Evolutionary conservation across 208 protist species (phyloP).

Genomic region (Trypanosoma vivax): DNA sequence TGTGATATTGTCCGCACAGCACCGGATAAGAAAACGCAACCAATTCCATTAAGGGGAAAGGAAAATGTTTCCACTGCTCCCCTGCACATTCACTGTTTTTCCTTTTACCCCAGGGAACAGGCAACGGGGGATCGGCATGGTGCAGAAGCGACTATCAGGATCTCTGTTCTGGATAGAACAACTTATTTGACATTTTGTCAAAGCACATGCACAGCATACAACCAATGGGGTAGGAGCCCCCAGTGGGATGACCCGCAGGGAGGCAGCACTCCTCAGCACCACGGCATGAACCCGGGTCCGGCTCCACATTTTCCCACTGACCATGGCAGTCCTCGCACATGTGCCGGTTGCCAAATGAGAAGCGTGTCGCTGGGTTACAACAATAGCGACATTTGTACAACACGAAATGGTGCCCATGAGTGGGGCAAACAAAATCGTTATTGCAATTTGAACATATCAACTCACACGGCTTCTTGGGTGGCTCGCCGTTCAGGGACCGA

Average conservation of each 20-base stretch:
- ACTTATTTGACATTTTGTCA: neutral
- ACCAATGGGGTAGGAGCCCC: constrained; percentile 23
- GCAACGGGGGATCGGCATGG: no score
- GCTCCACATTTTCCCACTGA: constrained; percentile 61
- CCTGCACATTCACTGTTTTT: no score
- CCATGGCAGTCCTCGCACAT: constrained; percentile 66
- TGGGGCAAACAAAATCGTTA: constrained; percentile 34
- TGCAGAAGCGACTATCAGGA: no score
- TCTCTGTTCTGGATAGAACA: constrained; percentile 1
- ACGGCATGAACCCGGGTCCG: constrained; percentile 43
- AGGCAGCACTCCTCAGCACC: constrained; percentile 48
- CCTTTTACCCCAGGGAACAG: no score
- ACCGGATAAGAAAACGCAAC: no score
- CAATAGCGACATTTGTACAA: constrained; percentile 87
- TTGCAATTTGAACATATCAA: constrained; percentile 74
- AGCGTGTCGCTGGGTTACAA: constrained; percentile 80
- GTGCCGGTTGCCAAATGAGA: constrained; percentile 79
- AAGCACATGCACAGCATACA: constrained; percentile 49
- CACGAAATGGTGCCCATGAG: constrained; percentile 34
- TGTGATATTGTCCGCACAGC: no score
- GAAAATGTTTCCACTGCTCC: no score
- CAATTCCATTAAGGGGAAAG: no score
- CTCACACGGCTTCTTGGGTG: constrained; percentile 42
- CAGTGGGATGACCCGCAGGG: constrained; percentile 28
- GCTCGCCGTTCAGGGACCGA: constrained; percentile 55